Conservation (phyloP, 306 rosid species). For the Medicago ruthenica region DNA sequence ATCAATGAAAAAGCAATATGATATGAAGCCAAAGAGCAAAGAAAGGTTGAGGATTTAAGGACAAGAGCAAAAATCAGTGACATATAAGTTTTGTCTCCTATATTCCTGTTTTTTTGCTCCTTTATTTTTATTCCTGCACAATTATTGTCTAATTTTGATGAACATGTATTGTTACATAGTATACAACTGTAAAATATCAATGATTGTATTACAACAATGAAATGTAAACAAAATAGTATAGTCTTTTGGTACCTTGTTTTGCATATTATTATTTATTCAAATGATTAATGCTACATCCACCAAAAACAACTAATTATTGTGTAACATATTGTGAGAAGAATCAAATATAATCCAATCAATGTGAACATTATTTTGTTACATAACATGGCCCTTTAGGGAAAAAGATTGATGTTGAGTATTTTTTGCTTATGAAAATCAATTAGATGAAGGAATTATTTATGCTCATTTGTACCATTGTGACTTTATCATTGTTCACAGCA, state of each 20-base stretch:
- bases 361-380: slow-evolving; percentile 18
- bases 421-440: slow-evolving; percentile 18
- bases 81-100: slow-evolving; percentile 19
- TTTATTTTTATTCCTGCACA: not conserved
- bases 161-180: slow-evolving; percentile 3
- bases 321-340: slow-evolving; percentile 10
- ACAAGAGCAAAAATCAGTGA: slow-evolving; percentile 29
- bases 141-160: slow-evolving; percentile 17
- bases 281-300: slow-evolving; percentile 28
- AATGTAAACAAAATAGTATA: slow-evolving; percentile 16
- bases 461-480: slow-evolving; percentile 28
- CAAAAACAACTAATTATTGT: slow-evolving; percentile 22
- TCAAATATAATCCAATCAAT: slow-evolving; percentile 10
- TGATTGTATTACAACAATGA: slow-evolving; percentile 23
- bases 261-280: slow-evolving; percentile 18
- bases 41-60: slow-evolving; percentile 4
- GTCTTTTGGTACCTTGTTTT: slow-evolving; percentile 8
- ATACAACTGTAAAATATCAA: slow-evolving; percentile 1
- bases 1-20: slow-evolving; percentile 26
- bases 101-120: slow-evolving; percentile 26
- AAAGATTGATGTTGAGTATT: not conserved
- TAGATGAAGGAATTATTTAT: slow-evolving; percentile 6
- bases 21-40: slow-evolving; percentile 23
- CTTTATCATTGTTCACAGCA: slow-evolving; percentile 34
- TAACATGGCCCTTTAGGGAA: slow-evolving; percentile 26